Conservation (phyloP, 441 rosid species). For the Erodium trifolium region DNA sequence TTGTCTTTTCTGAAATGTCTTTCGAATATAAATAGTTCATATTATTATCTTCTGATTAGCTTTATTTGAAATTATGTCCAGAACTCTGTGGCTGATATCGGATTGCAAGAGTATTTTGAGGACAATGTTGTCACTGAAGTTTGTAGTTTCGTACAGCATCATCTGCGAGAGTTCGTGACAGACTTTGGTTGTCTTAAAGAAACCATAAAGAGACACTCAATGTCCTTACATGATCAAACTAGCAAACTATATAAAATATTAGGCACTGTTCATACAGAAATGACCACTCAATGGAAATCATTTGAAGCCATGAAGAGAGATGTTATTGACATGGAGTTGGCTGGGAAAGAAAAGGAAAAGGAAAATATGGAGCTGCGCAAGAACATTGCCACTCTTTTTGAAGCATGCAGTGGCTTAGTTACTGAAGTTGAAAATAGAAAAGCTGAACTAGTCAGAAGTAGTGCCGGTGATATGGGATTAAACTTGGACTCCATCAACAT, state of each 20-base stretch:
- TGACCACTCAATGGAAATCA: conserved; percentile 35
- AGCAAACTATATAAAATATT: conserved; percentile 36
- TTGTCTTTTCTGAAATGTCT: not conserved
- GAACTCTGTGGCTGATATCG: conserved; percentile 46
- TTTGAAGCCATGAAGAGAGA: conserved; percentile 41
- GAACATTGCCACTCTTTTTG: conserved; percentile 55
- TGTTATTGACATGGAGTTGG: conserved; percentile 31
- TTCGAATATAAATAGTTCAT: not conserved
- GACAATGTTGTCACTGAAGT: conserved; percentile 35
- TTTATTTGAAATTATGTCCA: conserved; percentile 26
- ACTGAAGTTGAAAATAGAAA: conserved; percentile 63
- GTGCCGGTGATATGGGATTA: conserved; percentile 16
- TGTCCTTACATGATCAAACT: conserved; percentile 46
- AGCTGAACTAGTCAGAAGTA: conserved; percentile 38
- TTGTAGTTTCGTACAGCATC: conserved; percentile 36
- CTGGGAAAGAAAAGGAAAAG: conserved; percentile 42
- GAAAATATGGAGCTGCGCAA: conserved; percentile 47
- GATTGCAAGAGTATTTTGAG: conserved; percentile 37
- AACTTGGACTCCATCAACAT: conserved; percentile 26
- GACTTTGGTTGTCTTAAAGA: conserved; percentile 42
- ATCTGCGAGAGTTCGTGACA: conserved; percentile 46
- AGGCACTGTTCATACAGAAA: conserved; percentile 34
- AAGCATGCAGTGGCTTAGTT: conserved; percentile 54
- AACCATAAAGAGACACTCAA: conserved; percentile 40
- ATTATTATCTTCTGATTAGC: not conserved